Percentiles rank a stretch among this genome's conserved stretches.
Evolutionary conservation across 805 yeast genomes (phyloP).

Genomic region (Spathaspora girioi): DNA sequence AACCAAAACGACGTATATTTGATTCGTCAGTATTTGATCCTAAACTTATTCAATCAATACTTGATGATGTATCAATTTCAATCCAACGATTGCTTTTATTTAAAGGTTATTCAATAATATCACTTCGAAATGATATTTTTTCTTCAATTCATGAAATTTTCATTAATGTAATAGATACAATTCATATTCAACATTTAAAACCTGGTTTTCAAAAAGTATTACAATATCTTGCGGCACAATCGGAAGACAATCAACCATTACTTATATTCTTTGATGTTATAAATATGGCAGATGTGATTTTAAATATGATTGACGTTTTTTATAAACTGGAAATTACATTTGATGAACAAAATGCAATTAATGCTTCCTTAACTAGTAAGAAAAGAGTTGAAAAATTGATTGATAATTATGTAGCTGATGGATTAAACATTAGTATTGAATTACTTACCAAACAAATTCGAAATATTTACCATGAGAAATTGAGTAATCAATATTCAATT

Average conservation of each 20-base stretch:
- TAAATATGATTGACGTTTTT: constrained; percentile 88
- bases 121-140: constrained; percentile 28
- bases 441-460: constrained; percentile 81
- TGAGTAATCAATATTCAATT: constrained; percentile 16
- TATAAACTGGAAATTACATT: constrained; percentile 83
- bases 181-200: constrained; percentile 73
- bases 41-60: constrained; percentile 68
- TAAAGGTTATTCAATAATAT: constrained; percentile 30
- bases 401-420: constrained; percentile 89
- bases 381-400: constrained; percentile 75
- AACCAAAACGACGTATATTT: constrained; percentile 38
- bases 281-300: constrained; percentile 86
- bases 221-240: constrained; percentile 54
- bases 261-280: constrained; percentile 86
- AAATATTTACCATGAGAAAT: constrained; percentile 50
- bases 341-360: constrained; percentile 65
- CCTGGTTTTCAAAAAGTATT: constrained; percentile 85
- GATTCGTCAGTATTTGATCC: constrained; percentile 68
- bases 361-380: constrained; percentile 74
- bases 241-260: constrained; percentile 78
- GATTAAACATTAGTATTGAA: constrained; percentile 87
- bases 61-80: constrained; percentile 64
- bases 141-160: constrained; percentile 59
- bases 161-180: constrained; percentile 54
- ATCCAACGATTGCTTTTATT: constrained; percentile 53